Conservation (phyloP, 139 green algal genomes). For the Picochlorum sp. region DNA sequence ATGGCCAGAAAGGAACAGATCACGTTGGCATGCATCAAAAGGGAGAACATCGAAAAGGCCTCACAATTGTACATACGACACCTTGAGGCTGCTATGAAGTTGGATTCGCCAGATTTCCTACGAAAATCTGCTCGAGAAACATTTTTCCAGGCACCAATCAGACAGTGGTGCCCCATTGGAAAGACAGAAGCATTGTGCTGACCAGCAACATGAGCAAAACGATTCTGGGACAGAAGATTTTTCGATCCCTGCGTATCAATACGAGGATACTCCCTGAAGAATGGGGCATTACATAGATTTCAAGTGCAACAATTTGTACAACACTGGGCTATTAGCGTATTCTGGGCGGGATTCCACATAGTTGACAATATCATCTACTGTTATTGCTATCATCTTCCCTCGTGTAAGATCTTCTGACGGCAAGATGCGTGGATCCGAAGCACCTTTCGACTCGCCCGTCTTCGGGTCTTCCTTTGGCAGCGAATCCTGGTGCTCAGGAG, state of each 20-base stretch:
- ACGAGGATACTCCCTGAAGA: background rate
- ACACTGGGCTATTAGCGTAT: background rate
- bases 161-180: background rate
- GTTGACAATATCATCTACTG: background rate
- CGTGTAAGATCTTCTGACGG: background rate
- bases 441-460: background rate
- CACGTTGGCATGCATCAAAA: constrained; percentile 1
- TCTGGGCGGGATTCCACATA: background rate
- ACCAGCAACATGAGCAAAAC: too few relatives aligned
- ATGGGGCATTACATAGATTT: background rate
- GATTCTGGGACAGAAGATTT: background rate
- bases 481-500: background rate
- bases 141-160: constrained; percentile 2
- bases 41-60: background rate
- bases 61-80: background rate
- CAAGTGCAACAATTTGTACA: background rate
- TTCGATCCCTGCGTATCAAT: background rate
- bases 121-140: constrained; percentile 2
- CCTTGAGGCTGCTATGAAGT: constrained; percentile 6
- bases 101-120: background rate
- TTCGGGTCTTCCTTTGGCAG: background rate
- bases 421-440: background rate
- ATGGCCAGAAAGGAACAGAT: constrained; percentile 7
- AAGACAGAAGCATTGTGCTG: background rate
- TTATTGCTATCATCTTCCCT: background rate